A percentile compares a stretch with the other conserved stretches of the same genome.
These are phyloP conservation scores for Graphiopsis chlorocephala DNA, from an alignment of 2,329 filamentous ascomycete genomes.

Conservation along the genomic window DNA sequence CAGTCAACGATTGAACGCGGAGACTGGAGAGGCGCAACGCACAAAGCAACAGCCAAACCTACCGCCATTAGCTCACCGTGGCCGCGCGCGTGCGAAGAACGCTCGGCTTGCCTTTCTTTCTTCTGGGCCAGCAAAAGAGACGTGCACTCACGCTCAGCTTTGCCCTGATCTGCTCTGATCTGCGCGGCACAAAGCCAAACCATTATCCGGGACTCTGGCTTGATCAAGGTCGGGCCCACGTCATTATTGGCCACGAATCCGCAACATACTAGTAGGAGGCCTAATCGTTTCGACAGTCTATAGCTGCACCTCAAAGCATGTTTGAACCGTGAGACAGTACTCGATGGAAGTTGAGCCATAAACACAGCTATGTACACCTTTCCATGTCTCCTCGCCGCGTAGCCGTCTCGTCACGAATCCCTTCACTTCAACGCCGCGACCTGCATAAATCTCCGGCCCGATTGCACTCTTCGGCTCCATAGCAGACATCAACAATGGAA, in stretches of 20 bases:
- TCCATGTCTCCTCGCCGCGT: neutral
- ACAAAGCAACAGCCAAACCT: neutral
- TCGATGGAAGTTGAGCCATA: neutral
- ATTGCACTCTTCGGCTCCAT: neutral
- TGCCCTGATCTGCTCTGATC: neutral
- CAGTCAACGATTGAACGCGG: neutral
- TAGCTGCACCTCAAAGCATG: neutral
- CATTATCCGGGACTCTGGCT: neutral
- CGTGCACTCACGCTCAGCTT: neutral
- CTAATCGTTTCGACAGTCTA: neutral
- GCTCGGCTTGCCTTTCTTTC: neutral
- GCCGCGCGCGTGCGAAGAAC: no score
- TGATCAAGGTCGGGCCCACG: neutral
- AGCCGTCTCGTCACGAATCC: neutral
- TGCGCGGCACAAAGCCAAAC: neutral
- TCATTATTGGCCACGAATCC: neutral
- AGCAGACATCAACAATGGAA: neutral
- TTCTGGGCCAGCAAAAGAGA: neutral
- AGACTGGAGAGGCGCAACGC: neutral
- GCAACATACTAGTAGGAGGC: neutral
- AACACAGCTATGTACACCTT: neutral
- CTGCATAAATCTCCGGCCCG: conserved; percentile 13
- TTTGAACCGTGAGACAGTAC: no score
- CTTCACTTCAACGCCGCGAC: conserved; percentile 1
- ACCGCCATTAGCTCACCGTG: neutral